These are phyloP conservation scores for Zalaria obscura DNA, from an alignment of 2,329 filamentous ascomycete genomes.

Conservation along the genomic window DNA sequence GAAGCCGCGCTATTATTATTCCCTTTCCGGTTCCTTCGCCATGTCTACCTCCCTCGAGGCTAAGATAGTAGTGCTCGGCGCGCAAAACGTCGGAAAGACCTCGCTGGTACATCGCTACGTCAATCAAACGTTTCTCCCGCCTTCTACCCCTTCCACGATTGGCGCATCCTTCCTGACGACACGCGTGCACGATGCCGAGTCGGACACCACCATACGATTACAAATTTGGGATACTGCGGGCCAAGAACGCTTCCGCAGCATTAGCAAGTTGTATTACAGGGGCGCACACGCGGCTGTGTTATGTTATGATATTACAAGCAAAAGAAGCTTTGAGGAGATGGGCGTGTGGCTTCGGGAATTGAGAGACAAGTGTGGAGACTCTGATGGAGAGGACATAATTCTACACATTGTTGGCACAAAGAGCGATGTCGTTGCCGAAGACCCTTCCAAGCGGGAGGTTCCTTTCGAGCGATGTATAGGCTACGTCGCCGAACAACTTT, in stretches of 20 bases:
- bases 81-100: conserved; percentile 69
- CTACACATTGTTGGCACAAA: conserved; percentile 94
- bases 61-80: conserved; percentile 69
- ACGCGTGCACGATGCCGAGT: conserved; percentile 60
- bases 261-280: conserved; percentile 90
- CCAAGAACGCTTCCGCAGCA: conserved; percentile 88
- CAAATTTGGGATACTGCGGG: conserved; percentile 97
- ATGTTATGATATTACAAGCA: conserved; percentile 87
- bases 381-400: conserved; percentile 52
- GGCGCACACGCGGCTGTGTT: conserved; percentile 88
- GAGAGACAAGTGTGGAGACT: conserved; percentile 49
- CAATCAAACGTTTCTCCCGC: conserved; percentile 55
- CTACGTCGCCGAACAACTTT: conserved; percentile 85
- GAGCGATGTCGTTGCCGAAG: conserved; percentile 74
- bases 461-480: conserved; percentile 92
- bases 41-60: conserved; percentile 49
- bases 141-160: conserved; percentile 31
- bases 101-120: conserved; percentile 64
- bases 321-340: conserved; percentile 79
- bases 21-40: not conserved
- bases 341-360: conserved; percentile 80
- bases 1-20: no score
- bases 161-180: conserved; percentile 48
- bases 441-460: conserved; percentile 66
- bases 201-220: conserved; percentile 73